These are phyloP conservation scores for Aureococcus anophagefferens DNA, from an alignment of 108 stramenopile species.

Conservation along the genomic window DNA sequence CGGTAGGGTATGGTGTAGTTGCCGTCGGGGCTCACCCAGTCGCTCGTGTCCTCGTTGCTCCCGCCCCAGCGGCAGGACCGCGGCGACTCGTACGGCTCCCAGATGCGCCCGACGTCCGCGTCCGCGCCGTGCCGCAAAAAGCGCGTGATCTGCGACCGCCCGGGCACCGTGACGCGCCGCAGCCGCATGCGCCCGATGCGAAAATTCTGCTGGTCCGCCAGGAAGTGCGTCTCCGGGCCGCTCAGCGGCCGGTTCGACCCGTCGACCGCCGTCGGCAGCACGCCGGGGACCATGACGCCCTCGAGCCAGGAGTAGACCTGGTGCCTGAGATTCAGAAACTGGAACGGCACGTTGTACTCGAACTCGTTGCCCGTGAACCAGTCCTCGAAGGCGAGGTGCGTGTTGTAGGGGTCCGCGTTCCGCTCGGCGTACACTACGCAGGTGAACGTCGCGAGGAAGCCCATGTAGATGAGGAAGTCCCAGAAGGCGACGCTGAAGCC, in stretches of 20 bases:
- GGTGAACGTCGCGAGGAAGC: no score
- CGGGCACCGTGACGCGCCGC: not conserved
- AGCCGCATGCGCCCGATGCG: not conserved
- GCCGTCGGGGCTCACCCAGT: not conserved
- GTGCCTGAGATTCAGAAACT: not conserved
- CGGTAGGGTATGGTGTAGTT: not conserved
- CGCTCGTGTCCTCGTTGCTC: not conserved
- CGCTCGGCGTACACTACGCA: not conserved
- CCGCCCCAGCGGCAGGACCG: not conserved
- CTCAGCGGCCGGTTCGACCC: no score
- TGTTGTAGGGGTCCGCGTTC: not conserved
- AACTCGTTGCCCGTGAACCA: conserved; percentile 10
- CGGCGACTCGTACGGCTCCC: not conserved
- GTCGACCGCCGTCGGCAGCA: not conserved
- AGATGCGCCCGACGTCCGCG: no score
- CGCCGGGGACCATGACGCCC: not conserved
- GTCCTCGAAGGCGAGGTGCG: conserved; percentile 1
- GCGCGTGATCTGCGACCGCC: no score
- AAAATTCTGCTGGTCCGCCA: not conserved
- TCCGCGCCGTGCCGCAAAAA: no score
- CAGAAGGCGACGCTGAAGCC: no score
- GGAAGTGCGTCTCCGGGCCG: not conserved
- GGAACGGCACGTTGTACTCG: conserved; percentile 1
- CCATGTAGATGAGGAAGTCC: no score
- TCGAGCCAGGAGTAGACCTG: conserved; percentile 4